Evolutionary conservation across 805 yeast species (phyloP).

Genomic region (Candida maris): DNA sequence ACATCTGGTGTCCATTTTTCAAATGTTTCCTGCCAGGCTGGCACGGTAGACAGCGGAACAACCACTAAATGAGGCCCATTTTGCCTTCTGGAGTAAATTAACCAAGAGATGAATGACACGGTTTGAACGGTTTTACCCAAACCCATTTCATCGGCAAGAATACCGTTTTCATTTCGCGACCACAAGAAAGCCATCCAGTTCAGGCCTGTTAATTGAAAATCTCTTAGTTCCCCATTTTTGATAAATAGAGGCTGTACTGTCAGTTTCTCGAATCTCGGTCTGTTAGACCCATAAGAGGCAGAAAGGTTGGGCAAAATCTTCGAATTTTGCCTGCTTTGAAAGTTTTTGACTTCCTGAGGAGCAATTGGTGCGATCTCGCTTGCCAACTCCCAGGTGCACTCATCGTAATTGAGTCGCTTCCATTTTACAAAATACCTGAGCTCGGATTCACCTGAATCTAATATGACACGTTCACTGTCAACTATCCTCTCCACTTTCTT

Average conservation of each 20-base stretch:
- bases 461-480: constrained; percentile 68
- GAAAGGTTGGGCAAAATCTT: constrained; percentile 81
- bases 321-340: constrained; percentile 75
- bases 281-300: constrained; percentile 64
- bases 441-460: constrained; percentile 59
- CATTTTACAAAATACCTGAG: constrained; percentile 88
- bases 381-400: constrained; percentile 96
- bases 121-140: constrained; percentile 97
- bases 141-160: constrained; percentile 98
- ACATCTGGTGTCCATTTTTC: constrained; percentile 97
- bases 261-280: constrained; percentile 90
- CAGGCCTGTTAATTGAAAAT: constrained; percentile 95
- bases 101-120: constrained; percentile 90
- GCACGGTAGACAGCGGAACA: constrained; percentile 92
- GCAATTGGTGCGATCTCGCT: constrained; percentile 78
- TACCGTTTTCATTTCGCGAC: constrained; percentile 97
- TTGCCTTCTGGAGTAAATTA: constrained; percentile 90
- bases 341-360: constrained; percentile 78
- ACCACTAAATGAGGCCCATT: constrained; percentile 97
- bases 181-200: constrained; percentile 99
- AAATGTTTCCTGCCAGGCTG: constrained; percentile 99
- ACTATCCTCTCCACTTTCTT: constrained; percentile 87
- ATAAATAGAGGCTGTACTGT: constrained; percentile 83
- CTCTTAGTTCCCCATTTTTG: constrained; percentile 88
- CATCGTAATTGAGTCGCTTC: constrained; percentile 91